Conservation (phyloP, 345 rosid species). For the Bruguiera sexangula region DNA sequence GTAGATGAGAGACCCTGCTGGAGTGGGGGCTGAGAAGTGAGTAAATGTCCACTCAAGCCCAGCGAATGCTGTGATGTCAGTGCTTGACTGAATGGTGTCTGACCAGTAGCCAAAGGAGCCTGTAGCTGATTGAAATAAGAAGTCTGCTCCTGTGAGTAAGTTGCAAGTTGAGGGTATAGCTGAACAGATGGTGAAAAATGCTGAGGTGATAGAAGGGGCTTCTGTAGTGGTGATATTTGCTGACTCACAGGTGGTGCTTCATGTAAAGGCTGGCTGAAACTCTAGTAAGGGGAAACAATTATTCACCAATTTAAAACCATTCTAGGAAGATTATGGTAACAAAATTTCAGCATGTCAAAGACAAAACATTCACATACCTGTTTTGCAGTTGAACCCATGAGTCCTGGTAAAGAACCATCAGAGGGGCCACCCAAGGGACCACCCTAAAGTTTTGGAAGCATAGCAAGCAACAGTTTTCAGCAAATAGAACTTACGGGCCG, state of each 20-base stretch:
- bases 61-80: conserved; percentile 43
- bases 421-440: conserved; percentile 52
- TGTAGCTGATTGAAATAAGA: conserved; percentile 33
- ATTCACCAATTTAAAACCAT: neutral
- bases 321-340: conserved; percentile 4
- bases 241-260: conserved; percentile 45
- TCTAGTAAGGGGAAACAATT: conserved; percentile 22
- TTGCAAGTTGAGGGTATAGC: conserved; percentile 40
- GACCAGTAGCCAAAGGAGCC: conserved; percentile 32
- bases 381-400: conserved; percentile 35
- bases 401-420: conserved; percentile 51
- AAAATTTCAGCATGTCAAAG: neutral
- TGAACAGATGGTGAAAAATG: conserved; percentile 41
- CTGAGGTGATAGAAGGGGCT: conserved; percentile 64
- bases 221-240: conserved; percentile 64
- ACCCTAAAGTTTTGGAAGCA: conserved; percentile 30
- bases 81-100: conserved; percentile 46
- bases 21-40: conserved; percentile 51
- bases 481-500: neutral
- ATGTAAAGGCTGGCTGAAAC: conserved; percentile 40
- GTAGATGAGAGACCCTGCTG: conserved; percentile 48
- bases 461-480: conserved; percentile 1
- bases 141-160: conserved; percentile 41
- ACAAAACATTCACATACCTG: conserved; percentile 40
- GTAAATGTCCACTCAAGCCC: conserved; percentile 47